phyloP scores from a whole-genome alignment of 768 basidiomycete genomes.

The Lactarius hatsudake region DNA sequence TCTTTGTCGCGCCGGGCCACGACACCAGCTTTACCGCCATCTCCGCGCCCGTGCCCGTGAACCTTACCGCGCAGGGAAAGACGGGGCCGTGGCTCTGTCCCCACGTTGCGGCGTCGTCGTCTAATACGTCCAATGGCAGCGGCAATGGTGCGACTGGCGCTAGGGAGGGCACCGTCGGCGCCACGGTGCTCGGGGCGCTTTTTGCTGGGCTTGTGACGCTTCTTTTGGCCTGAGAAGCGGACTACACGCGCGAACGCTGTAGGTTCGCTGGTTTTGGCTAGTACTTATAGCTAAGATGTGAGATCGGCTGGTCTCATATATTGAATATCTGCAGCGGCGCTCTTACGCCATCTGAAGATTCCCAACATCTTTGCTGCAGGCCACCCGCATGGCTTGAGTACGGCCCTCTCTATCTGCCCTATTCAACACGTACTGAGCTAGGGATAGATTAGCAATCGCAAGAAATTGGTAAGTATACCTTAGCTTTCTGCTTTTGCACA shows the following conservation, averaged over 20 bases:
- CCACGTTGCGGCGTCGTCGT: not conserved
- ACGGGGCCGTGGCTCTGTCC: no score
- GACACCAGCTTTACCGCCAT: constrained; percentile 36
- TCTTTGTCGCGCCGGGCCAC: constrained; percentile 31
- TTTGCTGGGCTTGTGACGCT: not conserved
- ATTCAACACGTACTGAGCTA: not conserved
- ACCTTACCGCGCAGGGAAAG: no score
- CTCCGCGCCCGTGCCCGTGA: no score
- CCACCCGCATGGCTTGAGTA: not conserved
- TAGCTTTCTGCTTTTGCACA: no score
- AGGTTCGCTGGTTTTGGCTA: no score
- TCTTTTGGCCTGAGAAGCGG: not conserved
- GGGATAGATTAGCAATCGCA: not conserved
- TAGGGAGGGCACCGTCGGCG: not conserved
- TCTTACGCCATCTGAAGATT: not conserved
- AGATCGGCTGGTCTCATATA: no score
- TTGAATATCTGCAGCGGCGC: not conserved
- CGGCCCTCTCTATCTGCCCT: not conserved
- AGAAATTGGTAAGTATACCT: no score
- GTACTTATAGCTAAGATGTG: no score
- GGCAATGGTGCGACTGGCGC: not conserved
- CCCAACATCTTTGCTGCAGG: not conserved
- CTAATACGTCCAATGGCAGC: no score
- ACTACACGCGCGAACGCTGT: no score
- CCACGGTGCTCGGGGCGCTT: not conserved